These are phyloP conservation scores for Malus asiatica DNA, from an alignment of 306 rosid species.

Conservation along the genomic window DNA sequence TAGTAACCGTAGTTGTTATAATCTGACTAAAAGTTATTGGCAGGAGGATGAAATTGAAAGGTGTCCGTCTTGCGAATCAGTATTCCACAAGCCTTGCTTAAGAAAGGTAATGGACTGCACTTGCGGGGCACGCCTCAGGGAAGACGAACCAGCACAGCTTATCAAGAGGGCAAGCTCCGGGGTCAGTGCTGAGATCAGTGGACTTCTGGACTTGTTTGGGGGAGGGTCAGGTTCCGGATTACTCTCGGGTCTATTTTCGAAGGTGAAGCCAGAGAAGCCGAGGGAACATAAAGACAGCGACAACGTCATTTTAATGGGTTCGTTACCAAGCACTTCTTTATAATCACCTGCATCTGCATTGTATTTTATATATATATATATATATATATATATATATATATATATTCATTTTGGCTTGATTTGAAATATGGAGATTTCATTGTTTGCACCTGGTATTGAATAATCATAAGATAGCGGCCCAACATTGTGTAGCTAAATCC, in stretches of 20 bases:
- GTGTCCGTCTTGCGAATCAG: conserved; percentile 62
- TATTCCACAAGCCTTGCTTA: conserved; percentile 77
- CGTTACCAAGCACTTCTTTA: conserved; percentile 61
- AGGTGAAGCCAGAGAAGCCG: conserved; percentile 34
- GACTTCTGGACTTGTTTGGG: conserved; percentile 49
- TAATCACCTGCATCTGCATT: conserved; percentile 22
- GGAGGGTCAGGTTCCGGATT: conserved; percentile 50
- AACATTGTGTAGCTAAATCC: neutral
- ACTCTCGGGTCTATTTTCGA: conserved; percentile 58
- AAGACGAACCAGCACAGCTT: conserved; percentile 30
- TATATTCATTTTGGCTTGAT: conserved; percentile 4
- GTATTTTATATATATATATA: neutral
- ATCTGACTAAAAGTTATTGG: conserved; percentile 26
- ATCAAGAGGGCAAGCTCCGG: conserved; percentile 21
- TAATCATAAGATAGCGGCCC: conserved; percentile 16
- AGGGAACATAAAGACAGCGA: conserved; percentile 44
- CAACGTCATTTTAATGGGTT: conserved; percentile 77
- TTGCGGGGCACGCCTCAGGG: conserved; percentile 53
- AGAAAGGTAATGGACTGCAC: conserved; percentile 54
- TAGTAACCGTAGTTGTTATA: neutral
- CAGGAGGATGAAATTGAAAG: conserved; percentile 77
- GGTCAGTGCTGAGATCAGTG: conserved; percentile 31
- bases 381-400: neutral
- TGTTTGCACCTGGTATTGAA: conserved; percentile 22
- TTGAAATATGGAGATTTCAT: conserved; percentile 11